Conservation (phyloP, 2,329 filamentous ascomycete species). For the Ceratocystiopsis sp. region DNA sequence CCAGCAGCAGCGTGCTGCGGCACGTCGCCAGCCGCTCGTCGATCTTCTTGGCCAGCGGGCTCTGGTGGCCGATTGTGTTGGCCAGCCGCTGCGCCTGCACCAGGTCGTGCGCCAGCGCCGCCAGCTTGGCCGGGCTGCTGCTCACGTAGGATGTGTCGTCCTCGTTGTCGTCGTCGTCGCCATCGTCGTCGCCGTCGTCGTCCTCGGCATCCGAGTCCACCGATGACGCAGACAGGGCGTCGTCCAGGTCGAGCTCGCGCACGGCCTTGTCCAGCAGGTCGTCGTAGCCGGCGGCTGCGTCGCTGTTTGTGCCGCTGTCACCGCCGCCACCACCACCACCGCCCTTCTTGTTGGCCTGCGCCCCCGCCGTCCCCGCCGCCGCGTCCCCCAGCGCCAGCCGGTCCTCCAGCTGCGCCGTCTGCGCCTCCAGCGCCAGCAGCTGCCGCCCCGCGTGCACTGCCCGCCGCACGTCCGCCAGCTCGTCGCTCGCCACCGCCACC, state of each 20-base stretch:
- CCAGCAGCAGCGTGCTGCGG: slow-evolving; percentile 38
- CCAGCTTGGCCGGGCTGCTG: slow-evolving; percentile 29
- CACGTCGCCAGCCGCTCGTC: slow-evolving; percentile 35
- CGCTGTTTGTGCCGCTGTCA: background rate
- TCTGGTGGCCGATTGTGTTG: slow-evolving; percentile 26
- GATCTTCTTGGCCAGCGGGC: slow-evolving; percentile 32
- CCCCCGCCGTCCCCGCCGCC: background rate
- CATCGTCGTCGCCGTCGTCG: slow-evolving; percentile 15
- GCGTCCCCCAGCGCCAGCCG: slow-evolving; percentile 36
- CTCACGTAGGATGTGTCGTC: slow-evolving; percentile 19
- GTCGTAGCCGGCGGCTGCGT: background rate
- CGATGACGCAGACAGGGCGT: slow-evolving; percentile 3
- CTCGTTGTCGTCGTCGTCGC: slow-evolving; percentile 16
- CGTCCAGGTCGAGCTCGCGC: slow-evolving; percentile 16
- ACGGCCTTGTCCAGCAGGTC: slow-evolving; percentile 5
- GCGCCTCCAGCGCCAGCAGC: slow-evolving; percentile 50
- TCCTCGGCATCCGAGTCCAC: slow-evolving; percentile 10
- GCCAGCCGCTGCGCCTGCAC: slow-evolving; percentile 24
- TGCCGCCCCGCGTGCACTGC: slow-evolving; percentile 44
- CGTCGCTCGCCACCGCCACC: slow-evolving; percentile 42
- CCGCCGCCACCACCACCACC: too few species aligned
- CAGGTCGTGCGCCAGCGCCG: slow-evolving; percentile 28
- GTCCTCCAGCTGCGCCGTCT: slow-evolving; percentile 45
- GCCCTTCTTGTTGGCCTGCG: too few species aligned
- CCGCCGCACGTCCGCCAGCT: slow-evolving; percentile 46